Evolutionary conservation across 225 moss, liverwort and hornwort species (phyloP).

Genomic region (Pseudisothecium myosuroides): DNA sequence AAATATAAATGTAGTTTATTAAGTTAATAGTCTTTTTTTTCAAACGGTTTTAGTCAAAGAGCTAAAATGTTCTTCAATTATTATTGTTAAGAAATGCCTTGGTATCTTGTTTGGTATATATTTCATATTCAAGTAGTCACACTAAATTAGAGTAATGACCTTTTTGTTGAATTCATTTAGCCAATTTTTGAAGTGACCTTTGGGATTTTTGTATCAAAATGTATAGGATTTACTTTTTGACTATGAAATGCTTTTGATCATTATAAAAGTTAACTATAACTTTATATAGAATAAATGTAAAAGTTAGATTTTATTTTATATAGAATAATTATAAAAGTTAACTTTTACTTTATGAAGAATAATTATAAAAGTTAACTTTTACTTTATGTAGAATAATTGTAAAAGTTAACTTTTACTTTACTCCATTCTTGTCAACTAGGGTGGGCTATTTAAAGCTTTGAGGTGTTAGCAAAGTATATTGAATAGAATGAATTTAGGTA

Average conservation of each 20-base stretch:
- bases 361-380: too few species aligned
- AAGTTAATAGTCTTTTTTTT: not conserved
- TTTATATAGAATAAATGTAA: too few species aligned
- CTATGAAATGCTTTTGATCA: too few species aligned
- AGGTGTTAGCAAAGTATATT: too few species aligned
- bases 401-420: too few species aligned
- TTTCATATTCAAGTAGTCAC: not conserved
- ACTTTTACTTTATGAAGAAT: too few species aligned
- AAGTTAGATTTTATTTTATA: too few species aligned
- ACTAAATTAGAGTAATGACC: not conserved
- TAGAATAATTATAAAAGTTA: too few species aligned
- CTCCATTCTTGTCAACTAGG: too few species aligned
- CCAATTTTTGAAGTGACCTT: not conserved
- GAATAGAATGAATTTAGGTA: not conserved
- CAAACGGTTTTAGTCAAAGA: not conserved
- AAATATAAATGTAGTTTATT: not conserved
- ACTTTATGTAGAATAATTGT: too few species aligned
- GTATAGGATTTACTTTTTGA: not conserved
- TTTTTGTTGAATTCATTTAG: not conserved
- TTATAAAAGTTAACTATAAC: too few species aligned
- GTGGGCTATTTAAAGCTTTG: too few species aligned
- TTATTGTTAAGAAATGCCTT: not conserved
- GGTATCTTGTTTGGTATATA: not conserved
- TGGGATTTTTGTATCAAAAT: not conserved
- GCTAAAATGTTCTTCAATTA: not conserved